Base-by-base conservation (phyloP, 1,284 basidiomycete genomes). In the Cystobasidium slooffiae region DNA sequence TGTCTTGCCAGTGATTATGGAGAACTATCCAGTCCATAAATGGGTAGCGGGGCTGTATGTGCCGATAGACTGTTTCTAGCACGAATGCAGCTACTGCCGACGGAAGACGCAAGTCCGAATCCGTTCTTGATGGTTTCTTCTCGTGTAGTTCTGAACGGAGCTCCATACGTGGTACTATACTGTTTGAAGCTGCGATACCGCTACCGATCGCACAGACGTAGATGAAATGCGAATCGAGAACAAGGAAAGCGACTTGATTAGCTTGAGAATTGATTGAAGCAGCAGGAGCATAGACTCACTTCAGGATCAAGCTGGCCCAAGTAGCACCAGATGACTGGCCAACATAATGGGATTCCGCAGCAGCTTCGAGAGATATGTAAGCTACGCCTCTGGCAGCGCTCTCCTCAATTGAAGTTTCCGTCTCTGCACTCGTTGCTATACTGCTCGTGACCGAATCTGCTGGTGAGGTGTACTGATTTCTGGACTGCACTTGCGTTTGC, bases 11-110 rank as follows among this genome's bases (percentile, higher is more conserved):
- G 20, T 51, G 47, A 6, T 20, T 51, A 20, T 51, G 47, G 3
- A 51, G 47, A 3, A 51, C 47, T 51, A 51, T 51, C 47, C 47
- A 51, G 47, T 51, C 47, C 16, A 51, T 51, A 51, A 51, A 51
- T 16, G 47, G 16, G 20, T 51, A 51, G 20, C 47, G 47, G 6
- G 47, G 47, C 47, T 51, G 47, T 51, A 51, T 51, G 47, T 51
- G 47, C 47, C 47, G 47, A 51, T 51, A 51, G 47, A 51, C 47
- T 16, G 47, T 51, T 20, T 51, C 47, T 14, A 51, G 47, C 14
- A 51, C 20, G 6, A 51, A 51, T 51, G 47, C 47, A 14, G 47
- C 47, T 16, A 20, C 20, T 6, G 47, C 14, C 20, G 14, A 20
- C 3, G 14, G 16, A 51, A 51, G 47, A 20, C 47, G 47, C 47